phyloP scores from a whole-genome alignment of 345 rosid genomes.

The Schrenkiella parvula region DNA sequence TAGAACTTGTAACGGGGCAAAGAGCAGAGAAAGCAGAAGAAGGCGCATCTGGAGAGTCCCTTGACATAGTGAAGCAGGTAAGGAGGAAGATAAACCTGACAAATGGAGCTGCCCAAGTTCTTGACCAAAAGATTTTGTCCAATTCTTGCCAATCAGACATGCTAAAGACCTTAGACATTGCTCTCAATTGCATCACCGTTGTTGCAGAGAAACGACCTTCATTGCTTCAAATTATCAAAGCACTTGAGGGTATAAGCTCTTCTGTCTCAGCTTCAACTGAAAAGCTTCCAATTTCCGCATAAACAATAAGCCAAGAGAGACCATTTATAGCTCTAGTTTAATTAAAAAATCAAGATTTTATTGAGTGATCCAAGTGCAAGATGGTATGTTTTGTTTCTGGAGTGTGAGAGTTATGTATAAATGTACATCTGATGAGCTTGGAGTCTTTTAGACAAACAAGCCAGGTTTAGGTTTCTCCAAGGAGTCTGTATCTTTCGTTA shows the following conservation, averaged over 20 bases:
- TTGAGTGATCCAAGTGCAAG: conserved; percentile 4
- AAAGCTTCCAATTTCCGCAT: conserved; percentile 12
- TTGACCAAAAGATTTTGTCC: conserved; percentile 58
- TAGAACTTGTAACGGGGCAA: conserved; percentile 78
- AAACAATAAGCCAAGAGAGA: conserved; percentile 21
- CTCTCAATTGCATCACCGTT: conserved; percentile 70
- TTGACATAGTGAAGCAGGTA: conserved; percentile 82
- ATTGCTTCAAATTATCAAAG: conserved; percentile 58
- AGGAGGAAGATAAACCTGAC: conserved; percentile 82
- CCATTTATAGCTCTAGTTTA: not conserved
- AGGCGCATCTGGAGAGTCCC: conserved; percentile 41
- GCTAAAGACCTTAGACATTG: conserved; percentile 68
- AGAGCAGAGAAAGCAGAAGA: conserved; percentile 69
- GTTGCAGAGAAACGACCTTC: conserved; percentile 80
- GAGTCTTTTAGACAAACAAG: conserved; percentile 5
- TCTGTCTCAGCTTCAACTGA: conserved; percentile 1
- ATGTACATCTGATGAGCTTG: conserved; percentile 14
- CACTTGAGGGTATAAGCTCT: conserved; percentile 47
- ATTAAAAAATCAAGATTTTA: conserved; percentile 3
- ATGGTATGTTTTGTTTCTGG: conserved; percentile 18
- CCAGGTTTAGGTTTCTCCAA: conserved; percentile 18
- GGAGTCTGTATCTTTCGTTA: conserved; percentile 30
- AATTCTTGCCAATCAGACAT: conserved; percentile 47
- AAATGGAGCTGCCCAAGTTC: conserved; percentile 63
- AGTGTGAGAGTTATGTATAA: conserved; percentile 22